Conservation (phyloP, 2,329 filamentous ascomycete species). For the Aureobasidium namibiae region DNA sequence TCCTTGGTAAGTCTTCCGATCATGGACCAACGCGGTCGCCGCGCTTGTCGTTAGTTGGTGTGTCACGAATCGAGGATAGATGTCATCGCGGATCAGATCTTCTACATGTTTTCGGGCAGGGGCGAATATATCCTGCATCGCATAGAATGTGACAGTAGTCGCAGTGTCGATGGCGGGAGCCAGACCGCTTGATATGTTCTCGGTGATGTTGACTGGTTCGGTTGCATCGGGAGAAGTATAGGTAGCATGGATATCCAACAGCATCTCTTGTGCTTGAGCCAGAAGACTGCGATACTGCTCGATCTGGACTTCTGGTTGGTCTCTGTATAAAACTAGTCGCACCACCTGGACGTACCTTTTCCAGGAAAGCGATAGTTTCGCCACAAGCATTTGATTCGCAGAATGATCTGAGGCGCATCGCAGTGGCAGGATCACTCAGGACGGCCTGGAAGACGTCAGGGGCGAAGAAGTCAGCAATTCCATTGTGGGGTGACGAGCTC, state of each 20-base stretch:
- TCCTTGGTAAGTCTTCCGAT: constrained; percentile 41
- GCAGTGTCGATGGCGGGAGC: constrained; percentile 41
- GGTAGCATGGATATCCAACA: constrained; percentile 39
- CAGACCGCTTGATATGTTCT: constrained; percentile 33
- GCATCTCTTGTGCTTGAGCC: constrained; percentile 37
- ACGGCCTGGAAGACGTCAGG: constrained; percentile 44
- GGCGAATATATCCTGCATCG: constrained; percentile 38
- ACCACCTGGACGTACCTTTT: constrained; percentile 33
- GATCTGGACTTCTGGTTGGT: constrained; percentile 21
- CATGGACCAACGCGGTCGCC: constrained; percentile 36
- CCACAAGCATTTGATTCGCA: constrained; percentile 40
- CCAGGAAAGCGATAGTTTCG: constrained; percentile 45
- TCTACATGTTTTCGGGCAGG: constrained; percentile 39
- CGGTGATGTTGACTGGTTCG: constrained; percentile 36
- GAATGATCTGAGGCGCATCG: constrained; percentile 42
- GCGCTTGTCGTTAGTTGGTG: constrained; percentile 43
- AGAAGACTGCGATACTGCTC: constrained; percentile 40
- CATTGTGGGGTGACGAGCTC: background rate
- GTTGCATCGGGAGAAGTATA: constrained; percentile 32
- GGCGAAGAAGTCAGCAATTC: constrained; percentile 36
- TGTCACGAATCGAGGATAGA: constrained; percentile 47
- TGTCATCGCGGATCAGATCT: constrained; percentile 35
- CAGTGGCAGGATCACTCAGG: constrained; percentile 41
- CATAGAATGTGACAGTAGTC: constrained; percentile 37
- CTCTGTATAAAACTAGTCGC: background rate